Evolutionary conservation across 2,329 filamentous ascomycete species (phyloP), one percentile per base, ranked within the genome.

Genomic region (Alternaria burnsii): DNA sequence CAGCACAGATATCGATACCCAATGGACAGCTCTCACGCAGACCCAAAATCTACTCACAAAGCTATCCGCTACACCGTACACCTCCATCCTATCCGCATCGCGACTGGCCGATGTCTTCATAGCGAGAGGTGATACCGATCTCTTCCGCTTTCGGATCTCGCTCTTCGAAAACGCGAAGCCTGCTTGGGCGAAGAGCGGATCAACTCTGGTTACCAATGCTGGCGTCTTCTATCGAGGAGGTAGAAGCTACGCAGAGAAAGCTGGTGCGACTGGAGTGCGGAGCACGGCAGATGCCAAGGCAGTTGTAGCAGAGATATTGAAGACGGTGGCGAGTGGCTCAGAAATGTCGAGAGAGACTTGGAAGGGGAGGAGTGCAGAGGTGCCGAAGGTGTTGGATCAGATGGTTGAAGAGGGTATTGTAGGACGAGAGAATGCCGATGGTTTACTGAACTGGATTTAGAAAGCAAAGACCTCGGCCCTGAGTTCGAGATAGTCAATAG

Each of bases 331-430:
- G 40, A 68, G 61, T 52, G 69, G 69, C 3, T 62, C 53, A 9
- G 75, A 70, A 32, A 80, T 76, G 5, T 76, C 80, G 44, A 79
- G 76, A 38, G 73, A 70, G 32, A 76, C 77, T 52, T 74, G 82
- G 66, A 79, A 77, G 41, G 74, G 77, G 41, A 73, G 80, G 30
- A 72, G 76, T 61, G 69, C 77, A n/a, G 77, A 81, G 30, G 76
- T 82, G 20, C 63, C 82, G 50, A 74, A 78, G 54, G 81, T 83
- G 26, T 74, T 85, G 26, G 80, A 82, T 60, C 82, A 84, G 46
- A 83, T 85, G 78, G 79, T 84, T 18, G 85, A 86, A 44, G 85
- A 87, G 52, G 83, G 83, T 3, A 69, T 85, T 64, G 74, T 85
- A 20, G 76, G 70, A 9, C 59, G 57, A 30, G 72, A 71, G 44